These are phyloP conservation scores for Penicillium roqueforti DNA, from an alignment of 495 filamentous ascomycete species.

Conservation along the genomic window DNA sequence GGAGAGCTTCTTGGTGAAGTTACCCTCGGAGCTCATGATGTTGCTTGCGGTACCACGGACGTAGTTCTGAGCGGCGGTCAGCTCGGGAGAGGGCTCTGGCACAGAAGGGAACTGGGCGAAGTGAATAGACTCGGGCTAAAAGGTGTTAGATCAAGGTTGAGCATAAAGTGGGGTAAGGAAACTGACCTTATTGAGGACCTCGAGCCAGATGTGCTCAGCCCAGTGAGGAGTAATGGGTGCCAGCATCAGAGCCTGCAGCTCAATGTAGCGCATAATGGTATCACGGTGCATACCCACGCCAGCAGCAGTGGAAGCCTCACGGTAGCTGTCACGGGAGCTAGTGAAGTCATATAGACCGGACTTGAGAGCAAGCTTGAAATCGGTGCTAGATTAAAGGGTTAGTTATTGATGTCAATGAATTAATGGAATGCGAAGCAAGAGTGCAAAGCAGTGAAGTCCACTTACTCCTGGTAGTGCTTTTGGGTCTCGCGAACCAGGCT, in stretches of 20 bases:
- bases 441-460: too few species aligned
- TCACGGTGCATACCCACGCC: constrained; percentile 80
- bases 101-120: constrained; percentile 71
- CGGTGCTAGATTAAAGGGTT: constrained; percentile 46
- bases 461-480: constrained; percentile 68
- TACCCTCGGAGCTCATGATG: constrained; percentile 84
- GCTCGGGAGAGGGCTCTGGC: constrained; percentile 53
- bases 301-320: constrained; percentile 68
- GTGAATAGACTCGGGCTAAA: constrained; percentile 63
- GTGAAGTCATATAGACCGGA: constrained; percentile 86
- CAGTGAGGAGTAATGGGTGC: constrained; percentile 86
- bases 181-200: constrained; percentile 71
- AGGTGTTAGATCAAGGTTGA: constrained; percentile 18
- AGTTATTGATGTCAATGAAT: constrained; percentile 17
- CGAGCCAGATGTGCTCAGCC: constrained; percentile 89
- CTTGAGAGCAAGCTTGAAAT: constrained; percentile 91
- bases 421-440: not conserved
- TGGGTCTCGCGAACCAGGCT: constrained; percentile 68
- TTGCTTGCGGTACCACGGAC: constrained; percentile 67
- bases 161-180: not conserved
- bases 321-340: constrained; percentile 82
- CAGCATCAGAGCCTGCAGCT: constrained; percentile 80
- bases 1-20: constrained; percentile 72
- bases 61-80: constrained; percentile 77
- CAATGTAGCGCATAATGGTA: constrained; percentile 69